Evolutionary conservation across 139 green algal species (phyloP), one percentile per base, ranked within the genome.

Genomic region (Protoeuglena noctilucae): DNA sequence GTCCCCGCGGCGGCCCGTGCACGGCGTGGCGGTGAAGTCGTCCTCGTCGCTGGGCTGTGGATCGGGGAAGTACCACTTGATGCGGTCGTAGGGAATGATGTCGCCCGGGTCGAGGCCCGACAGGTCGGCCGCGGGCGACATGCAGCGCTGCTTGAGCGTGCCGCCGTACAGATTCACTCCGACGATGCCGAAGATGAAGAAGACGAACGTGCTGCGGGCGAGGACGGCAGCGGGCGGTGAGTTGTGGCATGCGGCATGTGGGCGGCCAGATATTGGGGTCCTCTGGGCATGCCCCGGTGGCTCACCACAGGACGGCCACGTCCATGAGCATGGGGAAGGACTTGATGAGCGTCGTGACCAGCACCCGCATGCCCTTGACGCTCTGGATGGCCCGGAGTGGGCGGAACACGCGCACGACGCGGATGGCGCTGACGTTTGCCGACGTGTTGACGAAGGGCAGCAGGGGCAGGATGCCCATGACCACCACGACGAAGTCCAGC

Each of bases 181-280:
- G 0, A 82, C 60, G 43, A 85, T 78, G 25, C 81, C 81, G 53
- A 84, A 86, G 2, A 90, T 66, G 45, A 80, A 74, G 51, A 83
- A 78, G 4, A 67, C 64, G 62, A 86, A 90, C 5, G 47, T 54
- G 45, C n/a, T n/a, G n/a, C n/a, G n/a, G n/a, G n/a, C n/a, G n/a
- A n/a, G n/a, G n/a, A n/a, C n/a, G n/a, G n/a, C n/a, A n/a, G n/a
- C n/a, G n/a, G n/a, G n/a, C n/a, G n/a, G n/a, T n/a, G n/a, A n/a
- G n/a, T n/a, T n/a, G n/a, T n/a, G n/a, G n/a, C n/a, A n/a, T n/a
- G n/a, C n/a, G n/a, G n/a, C n/a, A n/a, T n/a, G n/a, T n/a, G n/a
- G n/a, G n/a, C n/a, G n/a, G n/a, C n/a, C n/a, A n/a, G n/a, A n/a
- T n/a, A n/a, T n/a, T n/a, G n/a, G n/a, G n/a, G n/a, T n/a, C n/a